Evolutionary conservation across 495 filamentous ascomycete species (phyloP), one percentile per base, ranked within the genome.

Genomic region (Pseudoneurospora amorphoporcata): DNA sequence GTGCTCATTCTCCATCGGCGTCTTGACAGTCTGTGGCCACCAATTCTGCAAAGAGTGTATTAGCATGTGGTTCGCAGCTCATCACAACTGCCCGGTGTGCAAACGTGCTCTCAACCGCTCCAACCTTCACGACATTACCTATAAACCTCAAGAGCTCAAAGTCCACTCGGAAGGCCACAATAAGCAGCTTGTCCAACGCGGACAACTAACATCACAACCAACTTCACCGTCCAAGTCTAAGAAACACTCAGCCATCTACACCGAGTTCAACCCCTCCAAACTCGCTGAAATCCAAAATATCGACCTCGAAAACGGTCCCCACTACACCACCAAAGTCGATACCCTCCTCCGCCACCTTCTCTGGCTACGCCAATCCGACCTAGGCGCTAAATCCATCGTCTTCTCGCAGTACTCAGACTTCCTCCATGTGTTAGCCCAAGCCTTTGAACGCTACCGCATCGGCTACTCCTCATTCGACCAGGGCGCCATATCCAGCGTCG

Each of bases 21-120:
- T 94, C 39, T 83, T 99, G 76, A 98, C 95, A 2, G 86, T 91
- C 3, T 99, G 95, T 80, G 95, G 95, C 1, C 95, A 99, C 76
- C 88, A 91, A 72, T 98, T 92, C 76, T 98, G 95, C 82, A 92
- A 90, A 71, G 91, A 92, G 40, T 99, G 95, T 80, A 88, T 98
- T 39, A 82, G 83, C 4, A 71, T 87, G 9, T 99, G 95, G 95
- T 92, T 90, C 82, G 81, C 81, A 70, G 82, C 84, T 69, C 77
- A 90, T 71, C 84, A 79, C 17, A 91, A 83, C 68, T 96, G 93
- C 74, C 92, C 92, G 0, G 84, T 91, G 3, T 98, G 95, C 85
- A 96, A 95, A 73, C 84, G 83, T 68, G 81, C 84, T 0, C 81
- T 98, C 9, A 84, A 82, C 35, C 71, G 76, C 2, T 83, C 80